Evolutionary conservation across 495 filamentous ascomycete genomes (phyloP).

Genomic region (Parathielavia appendiculata): DNA sequence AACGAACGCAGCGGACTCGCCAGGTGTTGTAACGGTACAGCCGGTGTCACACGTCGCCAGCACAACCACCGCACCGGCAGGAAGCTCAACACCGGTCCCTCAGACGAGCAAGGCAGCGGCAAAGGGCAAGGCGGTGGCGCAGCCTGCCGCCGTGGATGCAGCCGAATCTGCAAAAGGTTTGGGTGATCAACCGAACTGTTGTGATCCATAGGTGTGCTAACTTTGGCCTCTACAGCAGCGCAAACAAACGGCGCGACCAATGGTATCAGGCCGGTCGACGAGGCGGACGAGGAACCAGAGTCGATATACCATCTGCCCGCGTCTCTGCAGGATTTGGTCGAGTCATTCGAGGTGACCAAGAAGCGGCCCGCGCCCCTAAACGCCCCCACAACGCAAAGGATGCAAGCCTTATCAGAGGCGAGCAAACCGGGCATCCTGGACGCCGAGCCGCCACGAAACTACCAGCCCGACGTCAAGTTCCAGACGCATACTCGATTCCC

Average conservation of each 20-base stretch:
- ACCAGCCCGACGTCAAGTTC: slow-evolving; percentile 74
- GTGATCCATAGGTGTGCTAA: slow-evolving; percentile 25
- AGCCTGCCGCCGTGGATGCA: slow-evolving; percentile 19
- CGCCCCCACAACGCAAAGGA: slow-evolving; percentile 61
- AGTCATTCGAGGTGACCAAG: slow-evolving; percentile 83
- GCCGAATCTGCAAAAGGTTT: slow-evolving; percentile 19
- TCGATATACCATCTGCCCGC: slow-evolving; percentile 94
- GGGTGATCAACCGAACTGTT: background rate
- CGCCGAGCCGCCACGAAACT: slow-evolving; percentile 73
- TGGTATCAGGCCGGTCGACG: slow-evolving; percentile 42
- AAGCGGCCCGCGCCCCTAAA: slow-evolving; percentile 53
- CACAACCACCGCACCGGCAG: slow-evolving; percentile 22
- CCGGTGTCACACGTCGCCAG: slow-evolving; percentile 36
- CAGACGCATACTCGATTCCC: slow-evolving; percentile 83
- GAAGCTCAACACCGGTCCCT: slow-evolving; percentile 19
- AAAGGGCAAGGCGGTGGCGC: slow-evolving; percentile 40
- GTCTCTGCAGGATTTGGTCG: slow-evolving; percentile 79
- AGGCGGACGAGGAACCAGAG: slow-evolving; percentile 59
- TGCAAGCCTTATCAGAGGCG: slow-evolving; percentile 65
- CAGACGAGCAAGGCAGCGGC: slow-evolving; percentile 26
- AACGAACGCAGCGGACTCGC: slow-evolving; percentile 44
- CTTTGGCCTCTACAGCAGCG: slow-evolving; percentile 23
- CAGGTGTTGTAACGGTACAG: slow-evolving; percentile 37
- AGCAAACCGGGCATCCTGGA: slow-evolving; percentile 70
- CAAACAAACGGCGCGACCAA: slow-evolving; percentile 54